These are phyloP conservation scores for Podila epicladia DNA, from an alignment of 192 early-diverging fungal species.

Conservation along the genomic window DNA sequence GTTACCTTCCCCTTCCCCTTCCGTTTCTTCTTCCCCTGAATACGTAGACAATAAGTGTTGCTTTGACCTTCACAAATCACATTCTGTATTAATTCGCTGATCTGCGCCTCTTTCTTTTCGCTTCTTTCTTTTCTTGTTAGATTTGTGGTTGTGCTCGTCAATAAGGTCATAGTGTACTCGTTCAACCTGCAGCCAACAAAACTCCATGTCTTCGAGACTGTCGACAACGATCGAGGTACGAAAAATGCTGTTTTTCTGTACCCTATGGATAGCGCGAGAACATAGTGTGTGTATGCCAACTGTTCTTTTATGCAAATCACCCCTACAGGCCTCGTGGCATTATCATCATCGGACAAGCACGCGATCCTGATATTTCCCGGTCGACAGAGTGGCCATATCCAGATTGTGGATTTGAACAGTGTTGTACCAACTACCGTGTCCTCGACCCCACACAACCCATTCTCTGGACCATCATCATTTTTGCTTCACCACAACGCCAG, in stretches of 20 bases:
- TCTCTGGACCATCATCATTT: conserved; percentile 27
- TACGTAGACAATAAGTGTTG: neutral
- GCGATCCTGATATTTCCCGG: conserved; percentile 89
- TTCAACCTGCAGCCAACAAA: conserved; percentile 75
- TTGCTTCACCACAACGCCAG: conserved; percentile 32
- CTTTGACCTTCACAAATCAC: no score
- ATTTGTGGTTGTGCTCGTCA: conserved; percentile 78
- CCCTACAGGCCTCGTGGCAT: conserved; percentile 67
- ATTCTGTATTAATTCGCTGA: no score
- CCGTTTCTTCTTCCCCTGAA: conserved; percentile 4
- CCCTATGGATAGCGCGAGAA: neutral
- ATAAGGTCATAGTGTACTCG: conserved; percentile 85
- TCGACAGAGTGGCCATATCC: conserved; percentile 84
- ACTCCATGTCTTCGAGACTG: conserved; percentile 85
- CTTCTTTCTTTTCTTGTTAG: conserved; percentile 46
- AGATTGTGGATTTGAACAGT: conserved; percentile 81
- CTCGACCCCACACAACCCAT: conserved; percentile 44
- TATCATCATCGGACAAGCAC: conserved; percentile 70
- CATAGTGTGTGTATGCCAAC: no score
- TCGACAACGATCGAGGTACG: conserved; percentile 76
- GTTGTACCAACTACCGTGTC: conserved; percentile 54
- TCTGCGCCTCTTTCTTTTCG: no score
- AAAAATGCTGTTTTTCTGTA: neutral
- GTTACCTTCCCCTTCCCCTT: neutral
- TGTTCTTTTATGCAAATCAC: no score